phyloP scores from a whole-genome alignment of 1,139 yeast species.

The Nematodospora anomalae region DNA sequence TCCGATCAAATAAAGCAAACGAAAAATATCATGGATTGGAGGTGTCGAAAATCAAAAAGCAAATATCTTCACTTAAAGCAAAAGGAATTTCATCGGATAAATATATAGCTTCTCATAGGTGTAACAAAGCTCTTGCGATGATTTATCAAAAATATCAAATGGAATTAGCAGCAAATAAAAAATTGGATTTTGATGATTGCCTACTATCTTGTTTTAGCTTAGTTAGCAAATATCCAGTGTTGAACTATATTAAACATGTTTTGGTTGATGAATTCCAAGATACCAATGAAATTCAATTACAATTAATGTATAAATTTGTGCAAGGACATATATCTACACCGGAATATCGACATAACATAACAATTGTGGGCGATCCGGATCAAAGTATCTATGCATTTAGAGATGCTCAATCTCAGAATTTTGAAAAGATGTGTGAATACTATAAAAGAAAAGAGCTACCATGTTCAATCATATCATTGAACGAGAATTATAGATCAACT shows the following conservation, averaged over 20 bases:
- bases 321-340: slow-evolving; percentile 28
- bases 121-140: slow-evolving; percentile 21
- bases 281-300: slow-evolving; percentile 75
- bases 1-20: slow-evolving; percentile 11
- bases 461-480: slow-evolving; percentile 42
- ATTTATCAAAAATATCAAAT: slow-evolving; percentile 57
- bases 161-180: slow-evolving; percentile 36
- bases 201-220: slow-evolving; percentile 55
- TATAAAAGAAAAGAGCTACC: slow-evolving; percentile 31
- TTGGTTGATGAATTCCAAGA: slow-evolving; percentile 95
- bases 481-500: slow-evolving; percentile 81
- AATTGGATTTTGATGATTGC: slow-evolving; percentile 84
- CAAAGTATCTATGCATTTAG: slow-evolving; percentile 91
- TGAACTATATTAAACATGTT: slow-evolving; percentile 61
- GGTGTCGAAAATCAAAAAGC: slow-evolving; percentile 36
- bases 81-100: slow-evolving; percentile 42
- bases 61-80: slow-evolving; percentile 56
- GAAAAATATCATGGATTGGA: slow-evolving; percentile 33
- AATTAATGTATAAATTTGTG: slow-evolving; percentile 63
- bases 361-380: slow-evolving; percentile 95
- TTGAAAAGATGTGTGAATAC: slow-evolving; percentile 53
- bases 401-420: slow-evolving; percentile 72
- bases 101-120: slow-evolving; percentile 18
- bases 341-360: slow-evolving; percentile 47
- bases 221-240: slow-evolving; percentile 43